These are phyloP conservation scores for Myxozyma geophila DNA, from an alignment of 805 yeast genomes.

Conservation along the genomic window DNA sequence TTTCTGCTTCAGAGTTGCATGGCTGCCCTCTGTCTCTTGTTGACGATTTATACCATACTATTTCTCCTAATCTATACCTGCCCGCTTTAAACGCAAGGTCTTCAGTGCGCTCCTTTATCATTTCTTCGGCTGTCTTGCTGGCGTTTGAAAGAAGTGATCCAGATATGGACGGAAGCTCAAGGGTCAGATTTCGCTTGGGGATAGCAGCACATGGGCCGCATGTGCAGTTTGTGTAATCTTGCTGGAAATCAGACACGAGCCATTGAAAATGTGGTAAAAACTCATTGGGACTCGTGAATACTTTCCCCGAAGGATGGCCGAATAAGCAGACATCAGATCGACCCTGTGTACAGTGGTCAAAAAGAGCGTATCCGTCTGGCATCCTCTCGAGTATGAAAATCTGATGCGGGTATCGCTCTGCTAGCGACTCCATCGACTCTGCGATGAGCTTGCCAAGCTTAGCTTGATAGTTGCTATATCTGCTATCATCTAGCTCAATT, in stretches of 20 bases:
- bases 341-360: slow-evolving; percentile 15
- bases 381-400: neutral
- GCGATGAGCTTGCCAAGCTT: slow-evolving; percentile 15
- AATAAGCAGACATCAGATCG: slow-evolving; percentile 17
- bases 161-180: slow-evolving; percentile 3
- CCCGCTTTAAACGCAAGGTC: neutral
- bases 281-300: slow-evolving; percentile 25
- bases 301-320: slow-evolving; percentile 33
- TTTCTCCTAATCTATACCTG: slow-evolving; percentile 8
- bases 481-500: neutral
- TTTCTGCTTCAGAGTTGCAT: neutral
- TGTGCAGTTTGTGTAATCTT: neutral
- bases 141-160: neutral
- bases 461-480: slow-evolving; percentile 7
- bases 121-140: neutral
- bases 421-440: neutral
- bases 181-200: too few species aligned
- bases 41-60: slow-evolving; percentile 5
- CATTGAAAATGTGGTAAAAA: slow-evolving; percentile 27
- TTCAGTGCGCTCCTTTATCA: neutral
- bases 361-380: slow-evolving; percentile 21
- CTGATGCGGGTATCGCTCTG: slow-evolving; percentile 3
- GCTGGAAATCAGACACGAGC: slow-evolving; percentile 14
- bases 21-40: neutral
- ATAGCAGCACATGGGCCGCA: slow-evolving; percentile 1